Conservation (phyloP, 805 yeast species). For the Metschnikowia henanensis region DNA sequence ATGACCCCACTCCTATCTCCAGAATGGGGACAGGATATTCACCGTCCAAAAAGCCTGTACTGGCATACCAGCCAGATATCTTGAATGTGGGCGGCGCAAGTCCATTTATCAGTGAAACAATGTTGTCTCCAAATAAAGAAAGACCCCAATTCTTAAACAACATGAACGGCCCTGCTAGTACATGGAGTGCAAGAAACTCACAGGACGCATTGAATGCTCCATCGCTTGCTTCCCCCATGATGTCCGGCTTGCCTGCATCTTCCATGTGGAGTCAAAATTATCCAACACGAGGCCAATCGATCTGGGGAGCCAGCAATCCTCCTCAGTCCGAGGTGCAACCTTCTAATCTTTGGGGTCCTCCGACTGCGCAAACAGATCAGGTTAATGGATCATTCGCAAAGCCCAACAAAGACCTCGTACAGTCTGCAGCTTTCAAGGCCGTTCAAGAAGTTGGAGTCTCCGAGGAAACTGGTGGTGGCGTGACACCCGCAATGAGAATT, state of each 20-base stretch:
- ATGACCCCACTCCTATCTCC: constrained; percentile 4
- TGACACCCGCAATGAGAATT: constrained; percentile 34
- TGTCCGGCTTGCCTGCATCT: constrained; percentile 7
- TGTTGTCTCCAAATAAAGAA: constrained; percentile 1
- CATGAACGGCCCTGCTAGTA: constrained; percentile 3
- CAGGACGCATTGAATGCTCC: constrained; percentile 3
- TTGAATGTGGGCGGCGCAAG: constrained; percentile 2
- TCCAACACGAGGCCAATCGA: constrained; percentile 7
- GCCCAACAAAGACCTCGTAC: constrained; percentile 4
- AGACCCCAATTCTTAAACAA: constrained; percentile 5
- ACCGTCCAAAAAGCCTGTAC: constrained; percentile 9
- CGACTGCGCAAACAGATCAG: constrained; percentile 1
- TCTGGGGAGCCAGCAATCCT: constrained; percentile 6
- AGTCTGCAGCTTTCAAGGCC: constrained; percentile 39
- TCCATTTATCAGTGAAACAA: constrained; percentile 1
- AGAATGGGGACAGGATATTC: constrained; percentile 11
- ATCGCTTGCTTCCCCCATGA: constrained; percentile 4
- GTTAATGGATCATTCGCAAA: neutral
- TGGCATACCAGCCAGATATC: constrained; percentile 8
- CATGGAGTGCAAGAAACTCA: constrained; percentile 7
- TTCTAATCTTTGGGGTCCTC: constrained; percentile 6
- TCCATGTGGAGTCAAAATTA: constrained; percentile 7
- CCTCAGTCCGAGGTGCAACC: neutral
- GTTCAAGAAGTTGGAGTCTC: constrained; percentile 34
- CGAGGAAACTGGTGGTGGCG: constrained; percentile 37